These are phyloP conservation scores for Malassezia yamatoensis DNA, from an alignment of 1,284 basidiomycete genomes.

Conservation along the genomic window DNA sequence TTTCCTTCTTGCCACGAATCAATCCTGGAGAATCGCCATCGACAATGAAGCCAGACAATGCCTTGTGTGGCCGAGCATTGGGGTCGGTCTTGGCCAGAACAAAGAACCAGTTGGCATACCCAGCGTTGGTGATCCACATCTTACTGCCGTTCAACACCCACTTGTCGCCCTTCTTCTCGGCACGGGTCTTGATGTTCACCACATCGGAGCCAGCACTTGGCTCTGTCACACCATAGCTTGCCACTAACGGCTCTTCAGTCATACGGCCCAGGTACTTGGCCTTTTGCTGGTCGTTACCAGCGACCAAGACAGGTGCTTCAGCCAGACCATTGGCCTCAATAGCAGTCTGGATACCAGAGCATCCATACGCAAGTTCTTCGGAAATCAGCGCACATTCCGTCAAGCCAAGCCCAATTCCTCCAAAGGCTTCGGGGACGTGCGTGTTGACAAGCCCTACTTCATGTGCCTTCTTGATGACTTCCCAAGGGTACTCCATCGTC, in stretches of 20 bases:
- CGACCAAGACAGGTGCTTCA: conserved; percentile 53
- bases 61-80: conserved; percentile 50
- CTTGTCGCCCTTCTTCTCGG: conserved; percentile 53
- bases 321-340: conserved; percentile 53
- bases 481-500: conserved; percentile 52
- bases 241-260: conserved; percentile 55
- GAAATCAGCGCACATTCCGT: conserved; percentile 53
- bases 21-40: conserved; percentile 53
- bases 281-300: conserved; percentile 52
- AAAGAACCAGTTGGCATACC: conserved; percentile 55
- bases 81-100: conserved; percentile 55
- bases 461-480: conserved; percentile 54
- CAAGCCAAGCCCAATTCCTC: conserved; percentile 52
- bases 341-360: conserved; percentile 54
- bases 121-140: conserved; percentile 53
- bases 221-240: conserved; percentile 55
- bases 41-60: conserved; percentile 55
- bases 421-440: conserved; percentile 51
- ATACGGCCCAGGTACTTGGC: conserved; percentile 55
- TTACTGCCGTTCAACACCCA: conserved; percentile 53
- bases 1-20: conserved; percentile 51
- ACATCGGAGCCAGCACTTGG: conserved; percentile 55
- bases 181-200: conserved; percentile 48
- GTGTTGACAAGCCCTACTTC: conserved; percentile 40
- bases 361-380: conserved; percentile 53